These are phyloP conservation scores for Mimosa pudica DNA, from an alignment of 306 rosid species.

Conservation along the genomic window DNA sequence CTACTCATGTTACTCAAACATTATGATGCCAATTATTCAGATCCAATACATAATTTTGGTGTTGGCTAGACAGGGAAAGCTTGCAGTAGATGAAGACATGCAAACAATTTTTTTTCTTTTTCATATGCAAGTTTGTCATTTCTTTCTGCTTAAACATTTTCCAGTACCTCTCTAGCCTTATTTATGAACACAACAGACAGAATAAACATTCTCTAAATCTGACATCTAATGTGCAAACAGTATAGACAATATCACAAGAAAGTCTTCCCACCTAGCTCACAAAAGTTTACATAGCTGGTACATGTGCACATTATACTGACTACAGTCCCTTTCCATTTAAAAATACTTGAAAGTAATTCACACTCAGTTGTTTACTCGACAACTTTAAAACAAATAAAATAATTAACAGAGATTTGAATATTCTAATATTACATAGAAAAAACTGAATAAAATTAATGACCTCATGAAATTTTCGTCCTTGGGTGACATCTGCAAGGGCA, in stretches of 20 bases:
- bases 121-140: not conserved
- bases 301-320: not conserved
- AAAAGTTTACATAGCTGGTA: not conserved
- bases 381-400: conserved; percentile 5
- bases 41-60: not conserved
- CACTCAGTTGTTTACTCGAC: conserved; percentile 17
- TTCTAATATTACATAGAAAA: conserved; percentile 17
- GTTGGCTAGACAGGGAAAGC: not conserved
- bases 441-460: conserved; percentile 43
- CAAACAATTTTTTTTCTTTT: not conserved
- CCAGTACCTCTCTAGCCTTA: not conserved
- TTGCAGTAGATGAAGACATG: not conserved
- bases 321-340: not conserved
- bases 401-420: conserved; percentile 8
- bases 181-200: not conserved
- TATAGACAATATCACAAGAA: not conserved
- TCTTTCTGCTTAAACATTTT: not conserved
- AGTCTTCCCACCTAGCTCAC: conserved; percentile 5
- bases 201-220: not conserved
- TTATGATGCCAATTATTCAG: not conserved
- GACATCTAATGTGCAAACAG: not conserved
- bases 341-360: not conserved
- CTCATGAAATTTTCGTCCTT: conserved; percentile 87
- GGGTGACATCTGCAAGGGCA: conserved; percentile 90
- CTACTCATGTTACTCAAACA: not conserved